Percentiles rank a stretch among this genome's conserved stretches.
These are phyloP conservation scores for Botrytis aclada DNA, from an alignment of 2,329 filamentous ascomycete species.

Conservation along the genomic window DNA sequence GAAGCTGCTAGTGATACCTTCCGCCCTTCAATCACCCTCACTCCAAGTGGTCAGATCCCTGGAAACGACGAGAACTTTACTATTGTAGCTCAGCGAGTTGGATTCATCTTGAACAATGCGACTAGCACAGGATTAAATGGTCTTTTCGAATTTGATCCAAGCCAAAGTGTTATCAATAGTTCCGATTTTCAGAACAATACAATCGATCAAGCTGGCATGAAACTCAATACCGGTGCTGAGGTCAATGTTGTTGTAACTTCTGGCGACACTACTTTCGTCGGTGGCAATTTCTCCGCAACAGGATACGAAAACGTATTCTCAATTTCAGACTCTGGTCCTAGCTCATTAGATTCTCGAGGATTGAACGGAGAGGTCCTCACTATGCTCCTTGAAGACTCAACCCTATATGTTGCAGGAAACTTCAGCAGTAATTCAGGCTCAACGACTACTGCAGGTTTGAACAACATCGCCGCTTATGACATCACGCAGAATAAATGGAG, in stretches of 20 bases:
- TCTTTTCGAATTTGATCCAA: slow-evolving; percentile 83
- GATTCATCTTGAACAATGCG: slow-evolving; percentile 70
- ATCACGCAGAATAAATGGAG: slow-evolving; percentile 66
- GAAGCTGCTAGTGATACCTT: slow-evolving; percentile 72
- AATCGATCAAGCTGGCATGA: slow-evolving; percentile 72
- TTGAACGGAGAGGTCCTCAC: slow-evolving; percentile 75
- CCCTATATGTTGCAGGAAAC: slow-evolving; percentile 77
- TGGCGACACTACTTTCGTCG: slow-evolving; percentile 68
- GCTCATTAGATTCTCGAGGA: slow-evolving; percentile 64
- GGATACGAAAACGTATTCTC: slow-evolving; percentile 73
- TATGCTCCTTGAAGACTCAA: slow-evolving; percentile 62
- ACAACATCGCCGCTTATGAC: slow-evolving; percentile 75
- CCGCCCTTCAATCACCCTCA: slow-evolving; percentile 75
- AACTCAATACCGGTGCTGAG: slow-evolving; percentile 63
- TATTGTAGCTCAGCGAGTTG: slow-evolving; percentile 85
- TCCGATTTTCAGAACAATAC: slow-evolving; percentile 67
- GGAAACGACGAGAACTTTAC: slow-evolving; percentile 63
- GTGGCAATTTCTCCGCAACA: slow-evolving; percentile 75
- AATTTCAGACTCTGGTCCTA: slow-evolving; percentile 61
- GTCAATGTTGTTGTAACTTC: slow-evolving; percentile 67
- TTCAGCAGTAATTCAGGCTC: slow-evolving; percentile 70
- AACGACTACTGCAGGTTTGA: slow-evolving; percentile 60
- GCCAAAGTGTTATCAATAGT: slow-evolving; percentile 53
- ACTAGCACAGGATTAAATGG: slow-evolving; percentile 77
- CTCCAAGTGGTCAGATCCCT: slow-evolving; percentile 55